Conservation (phyloP, 441 rosid genomes). For the Hura crepitans region DNA sequence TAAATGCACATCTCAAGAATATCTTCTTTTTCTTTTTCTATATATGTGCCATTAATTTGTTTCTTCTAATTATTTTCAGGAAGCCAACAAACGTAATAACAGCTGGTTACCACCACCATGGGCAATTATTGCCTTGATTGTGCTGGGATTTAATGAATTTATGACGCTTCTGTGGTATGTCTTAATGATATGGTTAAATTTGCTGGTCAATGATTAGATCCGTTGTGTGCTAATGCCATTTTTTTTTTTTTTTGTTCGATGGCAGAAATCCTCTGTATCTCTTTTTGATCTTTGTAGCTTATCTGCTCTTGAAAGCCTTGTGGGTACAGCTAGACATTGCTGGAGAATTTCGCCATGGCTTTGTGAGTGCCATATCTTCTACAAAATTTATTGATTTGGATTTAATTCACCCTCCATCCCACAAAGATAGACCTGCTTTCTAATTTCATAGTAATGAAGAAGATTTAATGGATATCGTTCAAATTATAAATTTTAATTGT, state of each 20-base stretch:
- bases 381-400: background rate
- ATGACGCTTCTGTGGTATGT: slow-evolving; percentile 88
- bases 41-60: background rate
- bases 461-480: no score
- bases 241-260: slow-evolving; percentile 17
- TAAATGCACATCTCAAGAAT: background rate
- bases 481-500: no score
- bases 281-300: slow-evolving; percentile 57
- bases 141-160: slow-evolving; percentile 94
- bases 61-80: slow-evolving; percentile 46
- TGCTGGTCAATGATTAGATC: slow-evolving; percentile 10
- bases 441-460: no score
- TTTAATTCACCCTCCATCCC: background rate
- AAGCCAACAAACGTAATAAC: slow-evolving; percentile 85
- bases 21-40: background rate
- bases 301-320: slow-evolving; percentile 70
- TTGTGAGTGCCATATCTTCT: slow-evolving; percentile 45
- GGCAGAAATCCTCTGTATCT: slow-evolving; percentile 90
- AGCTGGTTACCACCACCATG: slow-evolving; percentile 99
- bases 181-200: background rate
- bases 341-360: slow-evolving; percentile 73
- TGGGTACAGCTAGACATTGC: slow-evolving; percentile 90
- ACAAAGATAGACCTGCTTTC: no score
- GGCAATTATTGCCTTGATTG: slow-evolving; percentile 81
- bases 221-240: slow-evolving; percentile 16